Conservation (phyloP, 768 basidiomycete species). For the Rhodosporidiobolus odoratus region DNA sequence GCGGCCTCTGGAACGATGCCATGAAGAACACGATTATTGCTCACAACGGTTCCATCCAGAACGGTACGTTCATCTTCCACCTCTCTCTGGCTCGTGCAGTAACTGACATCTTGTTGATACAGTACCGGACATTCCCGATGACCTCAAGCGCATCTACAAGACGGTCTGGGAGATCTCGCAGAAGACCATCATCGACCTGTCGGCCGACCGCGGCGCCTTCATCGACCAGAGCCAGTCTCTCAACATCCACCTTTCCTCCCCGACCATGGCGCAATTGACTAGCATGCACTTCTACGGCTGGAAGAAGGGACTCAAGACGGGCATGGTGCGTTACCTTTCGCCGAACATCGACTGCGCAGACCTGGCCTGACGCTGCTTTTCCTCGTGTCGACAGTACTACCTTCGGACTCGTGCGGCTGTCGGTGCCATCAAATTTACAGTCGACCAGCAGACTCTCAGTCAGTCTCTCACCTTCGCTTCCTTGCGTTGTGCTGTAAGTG, state of each 20-base stretch:
- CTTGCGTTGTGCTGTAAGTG: too few relatives aligned
- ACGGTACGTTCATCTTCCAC: conserved; percentile 29
- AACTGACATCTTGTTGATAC: conserved; percentile 55
- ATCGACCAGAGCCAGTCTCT: conserved; percentile 94
- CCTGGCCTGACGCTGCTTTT: not conserved
- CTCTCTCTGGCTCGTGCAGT: not conserved
- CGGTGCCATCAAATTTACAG: conserved; percentile 95
- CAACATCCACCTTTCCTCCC: conserved; percentile 85
- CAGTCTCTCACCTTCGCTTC: not conserved
- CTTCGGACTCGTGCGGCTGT: conserved; percentile 89
- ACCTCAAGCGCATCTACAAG: conserved; percentile 97
- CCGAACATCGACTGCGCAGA: too few relatives aligned
- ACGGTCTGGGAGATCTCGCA: conserved; percentile 99
- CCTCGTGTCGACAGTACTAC: conserved; percentile 53
- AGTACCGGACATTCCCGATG: conserved; percentile 79
- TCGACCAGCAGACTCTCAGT: conserved; percentile 50
- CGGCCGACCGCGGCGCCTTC: conserved; percentile 97
- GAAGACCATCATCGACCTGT: conserved; percentile 95
- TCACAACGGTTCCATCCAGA: conserved; percentile 61
- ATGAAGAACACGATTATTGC: conserved; percentile 99
- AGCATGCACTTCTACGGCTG: conserved; percentile 99
- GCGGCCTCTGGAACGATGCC: conserved; percentile 90
- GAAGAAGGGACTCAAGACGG: conserved; percentile 99
- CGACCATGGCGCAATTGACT: conserved; percentile 84
- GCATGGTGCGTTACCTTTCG: conserved; percentile 60